Percentiles rank a stretch among this genome's conserved stretches.
Conservation (phyloP, 805 yeast species). For the Yarrowia yakushimensis region DNA sequence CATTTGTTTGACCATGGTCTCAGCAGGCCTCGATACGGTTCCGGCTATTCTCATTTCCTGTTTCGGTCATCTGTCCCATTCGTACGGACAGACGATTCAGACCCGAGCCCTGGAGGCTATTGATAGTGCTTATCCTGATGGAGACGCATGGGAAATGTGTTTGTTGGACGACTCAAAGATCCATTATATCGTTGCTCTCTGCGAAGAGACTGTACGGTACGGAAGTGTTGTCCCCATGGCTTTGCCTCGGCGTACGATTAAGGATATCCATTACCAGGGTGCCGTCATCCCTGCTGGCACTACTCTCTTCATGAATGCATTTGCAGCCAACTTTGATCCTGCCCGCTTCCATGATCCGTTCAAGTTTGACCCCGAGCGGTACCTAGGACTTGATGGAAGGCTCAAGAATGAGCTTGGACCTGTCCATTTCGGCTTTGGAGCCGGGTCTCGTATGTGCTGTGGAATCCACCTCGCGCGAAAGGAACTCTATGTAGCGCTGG, state of each 20-base stretch:
- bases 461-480: conserved; percentile 63
- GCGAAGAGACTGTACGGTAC: conserved; percentile 59
- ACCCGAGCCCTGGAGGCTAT: conserved; percentile 45
- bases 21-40: conserved; percentile 75
- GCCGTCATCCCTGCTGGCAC: conserved; percentile 55
- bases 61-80: conserved; percentile 54
- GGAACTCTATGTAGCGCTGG: conserved; percentile 58
- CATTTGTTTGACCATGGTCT: conserved; percentile 68
- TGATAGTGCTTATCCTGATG: conserved; percentile 35
- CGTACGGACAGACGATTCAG: conserved; percentile 43
- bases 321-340: conserved; percentile 66
- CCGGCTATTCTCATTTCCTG: conserved; percentile 61
- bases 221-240: conserved; percentile 66
- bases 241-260: conserved; percentile 60
- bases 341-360: conserved; percentile 32
- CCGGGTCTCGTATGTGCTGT: conserved; percentile 69
- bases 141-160: conserved; percentile 34
- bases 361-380: conserved; percentile 37
- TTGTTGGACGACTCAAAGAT: conserved; percentile 38
- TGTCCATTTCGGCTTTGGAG: conserved; percentile 53
- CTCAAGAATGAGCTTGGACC: conserved; percentile 32
- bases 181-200: conserved; percentile 52
- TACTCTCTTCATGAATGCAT: conserved; percentile 60
- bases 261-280: conserved; percentile 43
- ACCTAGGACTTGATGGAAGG: conserved; percentile 29